Base-by-base conservation (phyloP, 805 yeast species). In the Limtongozyma cylindracea region DNA sequence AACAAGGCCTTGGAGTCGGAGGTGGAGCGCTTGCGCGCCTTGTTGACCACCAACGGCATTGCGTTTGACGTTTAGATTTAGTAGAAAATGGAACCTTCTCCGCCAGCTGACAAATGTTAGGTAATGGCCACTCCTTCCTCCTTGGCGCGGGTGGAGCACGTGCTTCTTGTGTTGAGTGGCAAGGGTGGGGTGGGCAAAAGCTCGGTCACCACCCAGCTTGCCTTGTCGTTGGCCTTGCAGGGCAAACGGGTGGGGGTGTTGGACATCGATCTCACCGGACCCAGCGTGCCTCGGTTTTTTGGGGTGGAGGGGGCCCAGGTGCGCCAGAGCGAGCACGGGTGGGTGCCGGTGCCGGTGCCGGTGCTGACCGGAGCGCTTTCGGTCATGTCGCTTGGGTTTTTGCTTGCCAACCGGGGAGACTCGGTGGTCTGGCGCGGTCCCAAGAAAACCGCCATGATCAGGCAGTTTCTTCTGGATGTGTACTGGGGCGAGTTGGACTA, bases 401-500 rank as follows among this genome's bases (percentile, higher is more conserved):
- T 88, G 23, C 45, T 88, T 5, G 68, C 71, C 13, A 70, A 77
- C 36, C 46, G 96, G 29, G 91, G 91, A 13, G 76, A 72, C 34
- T 67, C 91, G 13, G 88, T 88, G 10, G 95, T 88, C 7, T 88
- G 99, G 99, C 56, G 96, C 37, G 99, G 99, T 0, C 98, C 99
- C 3, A 80, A 84, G 45, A 88, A 91, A 39, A 82, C 95, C 0
- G 94, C 95, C 9, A 88, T 88, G 96, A 74, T 88, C 17, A 61
- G 82, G 28, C 99, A 88, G 46, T 84, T 88, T 38, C 51, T 91
- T 19, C 61, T 64, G 28, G 96, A 88, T 39, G 93, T 84, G 2
- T 61, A 62, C 14, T 88, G 99, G 99, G 93, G 78, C 0, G 48
- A 46, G 10, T 64, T 77, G 25, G 65, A 70, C 34, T 84, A 74